Percentiles rank a stretch among this genome's conserved stretches.
These are phyloP conservation scores for Saposhnikovia divaricata DNA, from an alignment of 129 eudicot genomes.

Conservation along the genomic window DNA sequence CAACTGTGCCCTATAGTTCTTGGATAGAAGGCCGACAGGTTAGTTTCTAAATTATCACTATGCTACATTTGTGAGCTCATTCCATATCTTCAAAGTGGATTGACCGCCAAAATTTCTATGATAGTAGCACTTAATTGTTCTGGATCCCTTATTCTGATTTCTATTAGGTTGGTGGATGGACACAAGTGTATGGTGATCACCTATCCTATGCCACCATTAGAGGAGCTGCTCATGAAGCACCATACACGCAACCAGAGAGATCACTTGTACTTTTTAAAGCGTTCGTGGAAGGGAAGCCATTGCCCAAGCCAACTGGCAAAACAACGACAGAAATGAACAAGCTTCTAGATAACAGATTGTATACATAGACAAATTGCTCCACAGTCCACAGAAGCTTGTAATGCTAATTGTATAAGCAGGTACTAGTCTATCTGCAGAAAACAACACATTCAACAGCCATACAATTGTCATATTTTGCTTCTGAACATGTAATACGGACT, in stretches of 20 bases:
- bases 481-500: not conserved
- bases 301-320: constrained; percentile 18
- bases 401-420: not conserved
- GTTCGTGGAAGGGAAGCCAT: constrained; percentile 51
- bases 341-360: constrained; percentile 1
- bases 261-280: constrained; percentile 51
- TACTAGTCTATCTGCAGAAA: not conserved
- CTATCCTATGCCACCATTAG: constrained; percentile 61
- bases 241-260: constrained; percentile 59
- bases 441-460: not conserved
- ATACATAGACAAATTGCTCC: not conserved
- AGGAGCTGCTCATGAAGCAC: constrained; percentile 85
- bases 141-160: not conserved
- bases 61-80: not conserved
- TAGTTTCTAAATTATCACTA: not conserved
- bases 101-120: not conserved
- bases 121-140: not conserved
- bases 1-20: constrained; percentile 53
- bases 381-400: not conserved
- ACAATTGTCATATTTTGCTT: not conserved
- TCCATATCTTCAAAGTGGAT: not conserved
- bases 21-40: constrained; percentile 74
- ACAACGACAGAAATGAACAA: not conserved
- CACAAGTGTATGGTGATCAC: constrained; percentile 59
- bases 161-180: constrained; percentile 74